These are phyloP conservation scores for Niebla homalea DNA, from an alignment of 495 filamentous ascomycete genomes.

Conservation along the genomic window DNA sequence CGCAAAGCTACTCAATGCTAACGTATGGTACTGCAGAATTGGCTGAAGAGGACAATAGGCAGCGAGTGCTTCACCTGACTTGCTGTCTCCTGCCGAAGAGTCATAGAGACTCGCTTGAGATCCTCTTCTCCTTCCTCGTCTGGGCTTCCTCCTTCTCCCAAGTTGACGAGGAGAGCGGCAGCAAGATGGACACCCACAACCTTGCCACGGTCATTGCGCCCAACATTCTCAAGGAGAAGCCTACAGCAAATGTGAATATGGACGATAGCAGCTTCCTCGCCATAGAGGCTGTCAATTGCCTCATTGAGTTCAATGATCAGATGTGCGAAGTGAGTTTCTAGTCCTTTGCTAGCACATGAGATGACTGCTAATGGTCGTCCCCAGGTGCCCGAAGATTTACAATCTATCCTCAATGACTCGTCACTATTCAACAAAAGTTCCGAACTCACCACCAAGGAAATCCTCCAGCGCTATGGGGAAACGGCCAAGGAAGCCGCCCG, in stretches of 20 bases:
- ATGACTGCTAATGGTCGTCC: slow-evolving; percentile 15
- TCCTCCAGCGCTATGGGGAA: slow-evolving; percentile 76
- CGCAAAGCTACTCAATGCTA: slow-evolving; percentile 10
- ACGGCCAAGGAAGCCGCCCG: slow-evolving; percentile 48
- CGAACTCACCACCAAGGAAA: slow-evolving; percentile 93
- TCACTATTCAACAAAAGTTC: slow-evolving; percentile 64
- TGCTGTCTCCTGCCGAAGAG: slow-evolving; percentile 89
- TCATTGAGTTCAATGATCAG: slow-evolving; percentile 86
- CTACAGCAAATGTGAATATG: slow-evolving; percentile 46
- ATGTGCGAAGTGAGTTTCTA: slow-evolving; percentile 78
- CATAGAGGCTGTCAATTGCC: slow-evolving; percentile 76
- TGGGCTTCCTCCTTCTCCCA: slow-evolving; percentile 97
- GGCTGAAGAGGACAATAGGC: slow-evolving; percentile 66
- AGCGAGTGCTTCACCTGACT: slow-evolving; percentile 74
- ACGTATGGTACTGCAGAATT: slow-evolving; percentile 44
- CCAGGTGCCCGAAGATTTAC: slow-evolving; percentile 85
- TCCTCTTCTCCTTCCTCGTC: slow-evolving; percentile 91
- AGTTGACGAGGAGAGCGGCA: slow-evolving; percentile 79
- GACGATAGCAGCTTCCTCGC: slow-evolving; percentile 82
- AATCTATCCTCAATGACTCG: slow-evolving; percentile 71
- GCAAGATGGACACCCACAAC: slow-evolving; percentile 99
- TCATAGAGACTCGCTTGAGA: slow-evolving; percentile 88
- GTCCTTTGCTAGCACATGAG: slow-evolving; percentile 1
- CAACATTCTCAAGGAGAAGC: slow-evolving; percentile 67
- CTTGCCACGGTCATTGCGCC: slow-evolving; percentile 96